Evolutionary conservation across 2,329 filamentous ascomycete genomes (phyloP).

Genomic region (Beauveria brongniartii): DNA sequence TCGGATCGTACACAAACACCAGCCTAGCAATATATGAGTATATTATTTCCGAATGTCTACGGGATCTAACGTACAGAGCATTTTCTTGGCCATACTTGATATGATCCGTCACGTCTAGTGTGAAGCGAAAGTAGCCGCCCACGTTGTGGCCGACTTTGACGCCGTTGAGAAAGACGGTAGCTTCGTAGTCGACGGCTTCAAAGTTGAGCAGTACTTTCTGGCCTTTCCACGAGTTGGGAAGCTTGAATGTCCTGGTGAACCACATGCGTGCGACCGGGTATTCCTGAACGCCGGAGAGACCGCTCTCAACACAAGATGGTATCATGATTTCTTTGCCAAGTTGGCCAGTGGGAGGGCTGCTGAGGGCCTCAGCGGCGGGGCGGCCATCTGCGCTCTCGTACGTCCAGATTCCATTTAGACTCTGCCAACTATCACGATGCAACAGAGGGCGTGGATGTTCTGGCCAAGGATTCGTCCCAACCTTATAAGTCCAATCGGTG

Average conservation of each 20-base stretch:
- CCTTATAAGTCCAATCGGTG: constrained; percentile 40
- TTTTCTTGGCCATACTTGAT: constrained; percentile 37
- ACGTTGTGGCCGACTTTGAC: constrained; percentile 41
- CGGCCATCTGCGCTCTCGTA: constrained; percentile 30
- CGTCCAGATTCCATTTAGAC: constrained; percentile 51
- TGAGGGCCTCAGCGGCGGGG: constrained; percentile 12
- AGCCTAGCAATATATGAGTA: constrained; percentile 25
- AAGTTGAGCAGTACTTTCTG: constrained; percentile 44
- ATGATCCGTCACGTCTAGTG: constrained; percentile 46
- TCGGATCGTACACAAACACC: constrained; percentile 61
- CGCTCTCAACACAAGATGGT: constrained; percentile 37
- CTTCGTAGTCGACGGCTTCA: constrained; percentile 50
- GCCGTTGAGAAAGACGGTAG: constrained; percentile 52
- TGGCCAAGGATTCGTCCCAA: constrained; percentile 44
- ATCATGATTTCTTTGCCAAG: constrained; percentile 33
- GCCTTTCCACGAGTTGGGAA: constrained; percentile 39
- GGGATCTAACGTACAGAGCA: constrained; percentile 37
- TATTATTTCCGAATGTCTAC: too few relatives aligned
- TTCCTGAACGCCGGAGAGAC: constrained; percentile 39
- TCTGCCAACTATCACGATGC: constrained; percentile 44
- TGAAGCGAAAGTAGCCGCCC: constrained; percentile 56
- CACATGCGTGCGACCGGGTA: constrained; percentile 35
- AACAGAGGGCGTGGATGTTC: constrained; percentile 52
- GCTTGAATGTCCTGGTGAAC: constrained; percentile 42
- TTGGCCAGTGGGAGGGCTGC: constrained; percentile 18